phyloP scores from a whole-genome alignment of 805 yeast species.

The Ascoidea rubescens region DNA sequence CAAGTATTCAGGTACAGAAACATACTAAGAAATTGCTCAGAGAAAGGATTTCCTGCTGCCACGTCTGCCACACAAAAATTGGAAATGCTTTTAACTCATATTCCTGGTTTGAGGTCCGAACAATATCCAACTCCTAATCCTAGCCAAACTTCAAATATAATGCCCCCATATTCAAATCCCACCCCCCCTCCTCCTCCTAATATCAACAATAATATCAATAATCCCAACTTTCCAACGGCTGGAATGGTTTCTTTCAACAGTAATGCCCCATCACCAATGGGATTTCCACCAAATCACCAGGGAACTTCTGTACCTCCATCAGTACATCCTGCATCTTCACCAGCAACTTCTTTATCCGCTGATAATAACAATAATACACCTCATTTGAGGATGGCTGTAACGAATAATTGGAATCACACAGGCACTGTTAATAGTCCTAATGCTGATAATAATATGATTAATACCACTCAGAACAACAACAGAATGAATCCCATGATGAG shows the following conservation, averaged over 20 bases:
- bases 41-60: slow-evolving; percentile 58
- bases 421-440: not conserved
- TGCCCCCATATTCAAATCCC: too few relatives aligned
- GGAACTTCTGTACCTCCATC: too few relatives aligned
- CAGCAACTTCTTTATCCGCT: not conserved
- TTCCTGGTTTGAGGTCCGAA: slow-evolving; percentile 38
- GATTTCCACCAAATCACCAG: too few relatives aligned
- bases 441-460: not conserved
- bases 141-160: not conserved
- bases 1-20: slow-evolving; percentile 66
- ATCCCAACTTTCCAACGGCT: too few relatives aligned
- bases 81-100: slow-evolving; percentile 56
- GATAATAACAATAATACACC: too few relatives aligned
- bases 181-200: too few relatives aligned
- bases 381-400: not conserved
- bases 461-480: too few relatives aligned
- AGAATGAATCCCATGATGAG: too few relatives aligned
- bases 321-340: not conserved
- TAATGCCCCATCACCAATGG: too few relatives aligned
- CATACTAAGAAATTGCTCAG: slow-evolving; percentile 59
- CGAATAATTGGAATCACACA: not conserved
- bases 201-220: too few relatives aligned
- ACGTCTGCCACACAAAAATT: slow-evolving; percentile 59
- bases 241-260: too few relatives aligned
- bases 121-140: slow-evolving; percentile 1